These are phyloP conservation scores for Penicillium sp. DNA, from an alignment of 2,329 filamentous ascomycete species.

Conservation along the genomic window DNA sequence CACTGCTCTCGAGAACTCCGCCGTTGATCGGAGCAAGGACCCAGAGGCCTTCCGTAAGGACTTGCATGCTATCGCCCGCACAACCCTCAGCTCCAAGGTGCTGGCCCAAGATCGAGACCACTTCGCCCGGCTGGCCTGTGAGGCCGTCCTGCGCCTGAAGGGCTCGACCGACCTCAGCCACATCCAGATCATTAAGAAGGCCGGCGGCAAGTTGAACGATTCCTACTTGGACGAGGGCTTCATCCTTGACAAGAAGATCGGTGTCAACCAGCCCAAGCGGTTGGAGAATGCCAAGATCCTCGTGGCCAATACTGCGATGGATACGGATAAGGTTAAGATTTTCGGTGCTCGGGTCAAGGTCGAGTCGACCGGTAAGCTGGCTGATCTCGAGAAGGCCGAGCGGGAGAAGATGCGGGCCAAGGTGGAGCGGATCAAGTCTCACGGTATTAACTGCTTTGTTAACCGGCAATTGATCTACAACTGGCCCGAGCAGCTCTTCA, in stretches of 20 bases:
- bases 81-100: conserved; percentile 96
- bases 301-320: conserved; percentile 98
- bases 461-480: conserved; percentile 99
- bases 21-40: conserved; percentile 87
- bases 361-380: conserved; percentile 90
- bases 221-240: conserved; percentile 98
- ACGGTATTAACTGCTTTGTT: conserved; percentile 99
- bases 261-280: conserved; percentile 96
- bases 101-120: conserved; percentile 90
- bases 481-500: conserved; percentile 99
- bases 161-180: conserved; percentile 92
- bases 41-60: conserved; percentile 85
- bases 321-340: conserved; percentile 99
- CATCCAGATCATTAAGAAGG: conserved; percentile 99
- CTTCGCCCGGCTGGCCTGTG: conserved; percentile 85
- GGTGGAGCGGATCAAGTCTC: conserved; percentile 97
- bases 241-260: conserved; percentile 98
- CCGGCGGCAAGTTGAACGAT: conserved; percentile 94
- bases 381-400: conserved; percentile 97
- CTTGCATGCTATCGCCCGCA: conserved; percentile 85
- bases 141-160: conserved; percentile 87
- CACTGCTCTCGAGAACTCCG: conserved; percentile 76
- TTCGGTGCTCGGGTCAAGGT: conserved; percentile 98
- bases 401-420: conserved; percentile 99
- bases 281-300: conserved; percentile 98